phyloP scores from a whole-genome alignment of 371 early-diverging fungal species.

The Polyrhizophydium stewartii region DNA sequence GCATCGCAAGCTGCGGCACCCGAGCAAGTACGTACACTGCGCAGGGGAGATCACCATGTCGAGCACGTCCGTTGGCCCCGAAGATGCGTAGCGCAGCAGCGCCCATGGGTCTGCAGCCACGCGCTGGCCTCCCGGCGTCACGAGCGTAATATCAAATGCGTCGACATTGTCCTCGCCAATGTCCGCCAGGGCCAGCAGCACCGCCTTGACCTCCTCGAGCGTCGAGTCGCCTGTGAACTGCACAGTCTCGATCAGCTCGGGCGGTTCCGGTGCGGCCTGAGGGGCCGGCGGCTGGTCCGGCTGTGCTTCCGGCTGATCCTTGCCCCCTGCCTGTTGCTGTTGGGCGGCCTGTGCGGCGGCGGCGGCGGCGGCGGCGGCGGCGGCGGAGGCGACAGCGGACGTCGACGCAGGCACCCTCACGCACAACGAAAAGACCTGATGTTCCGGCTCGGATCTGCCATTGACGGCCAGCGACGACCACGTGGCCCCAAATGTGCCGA shows the following conservation, averaged over 20 bases:
- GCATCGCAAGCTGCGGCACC: no score
- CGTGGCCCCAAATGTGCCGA: no score
- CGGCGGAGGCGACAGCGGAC: no score
- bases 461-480: no score
- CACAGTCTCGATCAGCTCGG: conserved; percentile 9
- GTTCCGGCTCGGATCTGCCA: no score
- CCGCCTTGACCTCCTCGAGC: conserved; percentile 15
- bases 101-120: not conserved
- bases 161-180: conserved; percentile 1
- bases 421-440: no score
- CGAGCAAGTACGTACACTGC: no score
- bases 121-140: not conserved
- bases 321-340: no score
- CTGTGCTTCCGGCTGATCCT: no score
- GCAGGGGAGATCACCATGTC: not conserved
- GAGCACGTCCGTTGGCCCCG: not conserved
- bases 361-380: no score
- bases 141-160: not conserved
- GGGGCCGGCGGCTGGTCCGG: not conserved
- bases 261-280: not conserved
- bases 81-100: not conserved
- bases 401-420: no score
- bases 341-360: no score
- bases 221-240: conserved; percentile 14
- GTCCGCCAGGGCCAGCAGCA: conserved; percentile 21